Conservation (phyloP, 2,329 filamentous ascomycete genomes). For the Diaporthe helianthi region DNA sequence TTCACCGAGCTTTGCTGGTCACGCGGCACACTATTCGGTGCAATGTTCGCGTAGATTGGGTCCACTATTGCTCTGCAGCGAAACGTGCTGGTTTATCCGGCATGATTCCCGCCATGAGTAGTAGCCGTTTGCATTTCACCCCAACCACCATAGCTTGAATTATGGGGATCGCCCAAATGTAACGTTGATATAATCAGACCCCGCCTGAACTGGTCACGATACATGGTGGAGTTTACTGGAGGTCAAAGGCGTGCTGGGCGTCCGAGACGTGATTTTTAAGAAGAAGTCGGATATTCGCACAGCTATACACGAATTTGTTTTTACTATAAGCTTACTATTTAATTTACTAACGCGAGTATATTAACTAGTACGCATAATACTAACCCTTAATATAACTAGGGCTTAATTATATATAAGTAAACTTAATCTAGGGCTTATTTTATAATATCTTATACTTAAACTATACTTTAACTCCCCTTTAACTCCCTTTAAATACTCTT, state of each 20-base stretch:
- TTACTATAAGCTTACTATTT: no score
- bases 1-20: not conserved
- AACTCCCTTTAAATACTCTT: no score
- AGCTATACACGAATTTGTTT: no score
- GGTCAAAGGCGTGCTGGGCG: not conserved
- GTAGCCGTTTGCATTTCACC: not conserved
- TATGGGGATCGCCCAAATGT: slow-evolving; percentile 19
- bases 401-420: no score
- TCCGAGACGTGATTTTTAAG: no score
- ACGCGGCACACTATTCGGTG: not conserved
- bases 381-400: no score
- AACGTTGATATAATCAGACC: not conserved
- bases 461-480: no score
- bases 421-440: no score
- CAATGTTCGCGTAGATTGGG: not conserved
- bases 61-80: not conserved
- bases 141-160: slow-evolving; percentile 13
- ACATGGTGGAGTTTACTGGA: not conserved
- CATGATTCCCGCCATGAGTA: not conserved
- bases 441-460: no score
- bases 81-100: slow-evolving; percentile 18
- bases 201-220: slow-evolving; percentile 17
- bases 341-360: no score
- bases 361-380: no score
- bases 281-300: no score